These are phyloP conservation scores for Choiromyces venosus DNA, from an alignment of 495 filamentous ascomycete species.

Conservation along the genomic window DNA sequence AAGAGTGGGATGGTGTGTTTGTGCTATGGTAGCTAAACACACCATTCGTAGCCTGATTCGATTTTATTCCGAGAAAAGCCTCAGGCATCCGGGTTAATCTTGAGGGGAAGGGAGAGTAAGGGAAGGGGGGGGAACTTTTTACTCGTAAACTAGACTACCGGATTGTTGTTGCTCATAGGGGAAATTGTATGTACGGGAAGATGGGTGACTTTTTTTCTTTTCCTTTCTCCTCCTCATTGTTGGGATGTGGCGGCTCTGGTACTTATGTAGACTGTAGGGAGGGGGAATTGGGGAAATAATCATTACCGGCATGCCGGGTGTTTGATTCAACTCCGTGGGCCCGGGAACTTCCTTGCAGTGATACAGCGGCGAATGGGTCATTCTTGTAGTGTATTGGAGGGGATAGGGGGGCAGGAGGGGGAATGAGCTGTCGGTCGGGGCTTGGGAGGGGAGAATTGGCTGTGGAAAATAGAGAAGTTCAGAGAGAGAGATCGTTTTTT, in stretches of 20 bases:
- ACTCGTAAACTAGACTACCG: background rate
- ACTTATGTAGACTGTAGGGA: background rate
- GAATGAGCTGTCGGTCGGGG: background rate
- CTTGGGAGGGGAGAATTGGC: background rate
- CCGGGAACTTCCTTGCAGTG: background rate
- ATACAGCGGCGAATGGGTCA: background rate
- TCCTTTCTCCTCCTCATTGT: background rate
- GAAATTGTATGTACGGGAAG: background rate
- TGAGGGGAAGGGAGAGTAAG: background rate
- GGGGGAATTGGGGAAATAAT: background rate
- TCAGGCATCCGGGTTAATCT: background rate
- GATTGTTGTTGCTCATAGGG: background rate
- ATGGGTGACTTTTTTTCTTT: background rate
- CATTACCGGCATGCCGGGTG: conserved; percentile 1
- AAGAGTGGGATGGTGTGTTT: background rate
- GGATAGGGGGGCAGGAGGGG: background rate
- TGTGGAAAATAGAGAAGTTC: background rate
- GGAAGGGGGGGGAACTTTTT: no score
- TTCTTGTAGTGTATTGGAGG: background rate
- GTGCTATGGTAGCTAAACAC: background rate
- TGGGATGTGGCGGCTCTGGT: background rate
- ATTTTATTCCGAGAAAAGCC: conserved; percentile 1
- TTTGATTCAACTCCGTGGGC: background rate
- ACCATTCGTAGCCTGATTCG: background rate
- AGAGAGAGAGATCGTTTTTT: background rate